A percentile compares a stretch with the other conserved stretches of the same genome.
These are phyloP conservation scores for Trichoderma cornu-damae DNA, from an alignment of 2,329 filamentous ascomycete genomes.

Conservation along the genomic window DNA sequence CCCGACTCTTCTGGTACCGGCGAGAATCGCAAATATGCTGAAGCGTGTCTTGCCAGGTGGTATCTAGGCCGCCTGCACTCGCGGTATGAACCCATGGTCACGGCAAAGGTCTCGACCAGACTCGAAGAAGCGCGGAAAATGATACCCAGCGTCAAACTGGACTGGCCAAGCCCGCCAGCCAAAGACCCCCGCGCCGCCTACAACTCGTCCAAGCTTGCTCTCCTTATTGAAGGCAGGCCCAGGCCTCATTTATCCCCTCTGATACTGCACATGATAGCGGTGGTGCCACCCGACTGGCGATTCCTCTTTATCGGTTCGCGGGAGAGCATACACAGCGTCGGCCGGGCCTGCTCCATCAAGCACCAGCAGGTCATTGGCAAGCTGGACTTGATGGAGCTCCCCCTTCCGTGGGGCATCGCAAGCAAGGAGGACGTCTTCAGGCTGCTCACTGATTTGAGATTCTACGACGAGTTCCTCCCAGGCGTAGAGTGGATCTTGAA, in stretches of 20 bases:
- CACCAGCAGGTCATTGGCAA: slow-evolving; percentile 48
- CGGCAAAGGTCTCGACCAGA: slow-evolving; percentile 34
- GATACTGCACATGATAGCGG: slow-evolving; percentile 51
- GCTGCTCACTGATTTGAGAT: slow-evolving; percentile 45
- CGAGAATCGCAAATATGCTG: background rate
- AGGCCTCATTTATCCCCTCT: slow-evolving; percentile 47
- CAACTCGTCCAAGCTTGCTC: slow-evolving; percentile 49
- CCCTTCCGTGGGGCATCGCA: slow-evolving; percentile 43
- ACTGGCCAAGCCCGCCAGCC: slow-evolving; percentile 31
- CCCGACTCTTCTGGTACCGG: background rate
- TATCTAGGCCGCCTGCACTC: slow-evolving; percentile 35
- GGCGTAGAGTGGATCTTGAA: slow-evolving; percentile 50
- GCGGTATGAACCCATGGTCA: slow-evolving; percentile 40
- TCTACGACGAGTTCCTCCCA: slow-evolving; percentile 49
- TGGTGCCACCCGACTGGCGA: slow-evolving; percentile 53
- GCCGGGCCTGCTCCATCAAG: slow-evolving; percentile 42
- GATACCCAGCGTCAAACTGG: slow-evolving; percentile 38
- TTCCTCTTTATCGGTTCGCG: slow-evolving; percentile 53
- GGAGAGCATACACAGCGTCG: slow-evolving; percentile 42
- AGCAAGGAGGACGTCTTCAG: slow-evolving; percentile 45
- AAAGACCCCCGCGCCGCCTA: slow-evolving; percentile 34
- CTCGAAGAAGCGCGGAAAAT: slow-evolving; percentile 38
- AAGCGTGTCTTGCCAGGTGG: slow-evolving; percentile 36
- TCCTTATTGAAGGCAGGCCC: slow-evolving; percentile 51
- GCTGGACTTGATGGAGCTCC: slow-evolving; percentile 46